Conservation (phyloP, 179 eudicot genomes). For the Spergularia azorica region DNA sequence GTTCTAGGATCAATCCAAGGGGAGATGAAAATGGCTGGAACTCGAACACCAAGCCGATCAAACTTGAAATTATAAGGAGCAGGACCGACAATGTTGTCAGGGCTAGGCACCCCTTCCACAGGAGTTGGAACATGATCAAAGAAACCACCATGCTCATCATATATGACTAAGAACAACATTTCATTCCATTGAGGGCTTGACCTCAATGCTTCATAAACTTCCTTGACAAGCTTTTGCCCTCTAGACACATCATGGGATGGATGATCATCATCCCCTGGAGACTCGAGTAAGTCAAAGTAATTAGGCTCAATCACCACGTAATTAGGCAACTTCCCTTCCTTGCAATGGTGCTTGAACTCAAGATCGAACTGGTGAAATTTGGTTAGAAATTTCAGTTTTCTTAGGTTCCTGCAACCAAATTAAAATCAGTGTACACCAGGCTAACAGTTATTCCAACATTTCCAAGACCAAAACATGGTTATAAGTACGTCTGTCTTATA, state of each 20-base stretch:
- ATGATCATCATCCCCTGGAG: constrained; percentile 84
- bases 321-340: constrained; percentile 84
- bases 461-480: too few relatives aligned
- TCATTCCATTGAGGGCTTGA: constrained; percentile 94
- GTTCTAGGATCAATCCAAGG: constrained; percentile 84
- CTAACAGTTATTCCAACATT: too few relatives aligned
- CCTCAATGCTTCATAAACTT: constrained; percentile 75
- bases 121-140: constrained; percentile 88
- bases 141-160: constrained; percentile 93
- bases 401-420: constrained; percentile 49
- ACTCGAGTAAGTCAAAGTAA: constrained; percentile 44
- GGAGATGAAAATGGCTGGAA: constrained; percentile 72
- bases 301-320: constrained; percentile 76
- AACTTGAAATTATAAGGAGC: constrained; percentile 55
- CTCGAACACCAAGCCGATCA: constrained; percentile 74
- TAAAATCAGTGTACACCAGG: not conserved
- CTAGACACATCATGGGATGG: constrained; percentile 74
- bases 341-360: constrained; percentile 66
- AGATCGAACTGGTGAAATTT: constrained; percentile 70
- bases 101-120: constrained; percentile 54
- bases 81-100: constrained; percentile 62
- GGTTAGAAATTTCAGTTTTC: constrained; percentile 61
- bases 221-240: constrained; percentile 70
- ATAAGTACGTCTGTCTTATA: too few relatives aligned
- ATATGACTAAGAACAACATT: constrained; percentile 56